A percentile compares a stretch with the other conserved stretches of the same genome.
Conservation (phyloP, 805 yeast species). For the Candida palmyrensis region DNA sequence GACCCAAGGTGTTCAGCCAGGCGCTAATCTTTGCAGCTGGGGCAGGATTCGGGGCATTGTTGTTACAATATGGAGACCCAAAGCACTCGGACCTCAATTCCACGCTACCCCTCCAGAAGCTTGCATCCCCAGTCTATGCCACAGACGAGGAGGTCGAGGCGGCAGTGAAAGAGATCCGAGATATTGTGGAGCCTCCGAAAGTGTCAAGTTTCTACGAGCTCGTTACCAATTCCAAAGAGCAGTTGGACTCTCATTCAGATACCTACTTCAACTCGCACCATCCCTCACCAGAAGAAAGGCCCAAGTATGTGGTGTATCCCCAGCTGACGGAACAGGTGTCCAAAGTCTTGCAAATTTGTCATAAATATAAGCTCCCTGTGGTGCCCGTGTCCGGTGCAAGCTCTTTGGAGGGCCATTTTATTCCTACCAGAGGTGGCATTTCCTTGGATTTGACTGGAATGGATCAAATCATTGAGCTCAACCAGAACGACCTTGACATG, state of each 20-base stretch:
- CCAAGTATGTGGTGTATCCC: constrained; percentile 53
- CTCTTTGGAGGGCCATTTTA: constrained; percentile 76
- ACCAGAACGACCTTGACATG: constrained; percentile 63
- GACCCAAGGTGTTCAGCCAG: not conserved
- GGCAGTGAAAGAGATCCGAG: constrained; percentile 18
- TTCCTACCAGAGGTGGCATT: constrained; percentile 63
- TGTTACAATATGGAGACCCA: not conserved
- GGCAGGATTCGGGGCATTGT: not conserved
- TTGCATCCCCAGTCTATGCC: constrained; percentile 20
- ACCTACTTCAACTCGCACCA: constrained; percentile 32
- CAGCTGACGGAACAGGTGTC: constrained; percentile 64
- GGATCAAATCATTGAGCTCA: constrained; percentile 52
- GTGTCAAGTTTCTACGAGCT: constrained; percentile 10
- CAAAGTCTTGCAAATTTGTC: constrained; percentile 54
- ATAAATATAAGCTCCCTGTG: constrained; percentile 58
- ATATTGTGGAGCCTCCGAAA: constrained; percentile 8
- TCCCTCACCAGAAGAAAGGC: constrained; percentile 21
- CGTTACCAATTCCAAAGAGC: constrained; percentile 17
- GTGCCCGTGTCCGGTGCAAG: constrained; percentile 80
- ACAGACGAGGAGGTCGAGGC: constrained; percentile 11
- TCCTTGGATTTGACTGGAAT: constrained; percentile 56
- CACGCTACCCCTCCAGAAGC: constrained; percentile 11
- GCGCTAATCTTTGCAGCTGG: constrained; percentile 1
- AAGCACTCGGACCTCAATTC: not conserved
- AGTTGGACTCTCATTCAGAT: constrained; percentile 22